Conservation (phyloP, 1,284 basidiomycete genomes). For the Tremellales sp. region DNA sequence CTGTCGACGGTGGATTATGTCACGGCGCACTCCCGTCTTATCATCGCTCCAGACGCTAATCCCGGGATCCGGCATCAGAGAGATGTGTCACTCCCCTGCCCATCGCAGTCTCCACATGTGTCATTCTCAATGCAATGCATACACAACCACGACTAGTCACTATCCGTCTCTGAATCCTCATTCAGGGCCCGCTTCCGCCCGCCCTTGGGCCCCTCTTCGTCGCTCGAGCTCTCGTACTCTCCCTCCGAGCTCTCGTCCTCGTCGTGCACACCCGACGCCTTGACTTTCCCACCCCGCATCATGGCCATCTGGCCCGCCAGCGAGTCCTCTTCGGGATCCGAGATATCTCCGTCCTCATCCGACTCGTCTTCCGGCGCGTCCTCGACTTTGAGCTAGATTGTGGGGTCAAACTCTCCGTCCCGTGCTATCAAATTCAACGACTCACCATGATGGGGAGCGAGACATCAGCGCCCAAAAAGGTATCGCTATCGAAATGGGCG, state of each 20-base stretch:
- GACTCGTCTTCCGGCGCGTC: conserved; percentile 62
- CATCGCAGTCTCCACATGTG: no score
- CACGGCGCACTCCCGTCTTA: no score
- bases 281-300: conserved; percentile 88
- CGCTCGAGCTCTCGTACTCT: conserved; percentile 50
- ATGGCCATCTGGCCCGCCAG: conserved; percentile 97
- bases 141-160: not conserved
- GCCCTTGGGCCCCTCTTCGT: conserved; percentile 49
- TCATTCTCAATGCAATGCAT: not conserved
- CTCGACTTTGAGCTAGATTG: conserved; percentile 71
- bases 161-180: conserved; percentile 22
- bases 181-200: conserved; percentile 27
- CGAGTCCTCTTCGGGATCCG: conserved; percentile 90
- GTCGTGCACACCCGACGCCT: conserved; percentile 54
- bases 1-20: no score
- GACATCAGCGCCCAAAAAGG: conserved; percentile 78
- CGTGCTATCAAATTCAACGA: conserved; percentile 21
- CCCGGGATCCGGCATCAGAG: no score
- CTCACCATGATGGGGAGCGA: conserved; percentile 66
- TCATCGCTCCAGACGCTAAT: no score
- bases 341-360: conserved; percentile 81
- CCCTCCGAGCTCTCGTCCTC: conserved; percentile 54
- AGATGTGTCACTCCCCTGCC: no score
- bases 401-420: not conserved
- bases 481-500: conserved; percentile 78